These are phyloP conservation scores for Penicillium cataractarum DNA, from an alignment of 495 filamentous ascomycete species.

Conservation along the genomic window DNA sequence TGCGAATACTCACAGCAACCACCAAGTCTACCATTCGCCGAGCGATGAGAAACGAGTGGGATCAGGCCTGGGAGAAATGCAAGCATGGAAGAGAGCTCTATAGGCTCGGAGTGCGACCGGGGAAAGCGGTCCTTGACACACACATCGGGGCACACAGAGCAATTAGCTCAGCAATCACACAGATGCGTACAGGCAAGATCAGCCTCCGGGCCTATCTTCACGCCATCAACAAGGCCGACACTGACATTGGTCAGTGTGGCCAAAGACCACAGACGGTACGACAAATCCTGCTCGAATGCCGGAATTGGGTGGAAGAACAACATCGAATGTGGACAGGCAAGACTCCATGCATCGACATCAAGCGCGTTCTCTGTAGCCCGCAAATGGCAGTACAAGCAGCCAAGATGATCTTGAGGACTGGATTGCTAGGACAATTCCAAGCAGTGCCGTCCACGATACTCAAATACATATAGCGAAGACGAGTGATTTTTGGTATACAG, in stretches of 20 bases:
- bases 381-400: constrained; percentile 35
- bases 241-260: constrained; percentile 29
- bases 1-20: constrained; percentile 16
- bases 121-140: constrained; percentile 6
- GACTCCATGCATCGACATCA: constrained; percentile 28
- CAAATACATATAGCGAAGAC: constrained; percentile 23
- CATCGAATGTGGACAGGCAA: constrained; percentile 29
- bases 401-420: constrained; percentile 32
- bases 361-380: constrained; percentile 20
- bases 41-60: constrained; percentile 12
- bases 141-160: constrained; percentile 31
- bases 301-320: constrained; percentile 31
- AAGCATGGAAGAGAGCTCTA: constrained; percentile 19
- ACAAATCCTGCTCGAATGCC: constrained; percentile 38
- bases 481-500: constrained; percentile 24
- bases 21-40: constrained; percentile 11
- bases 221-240: constrained; percentile 32
- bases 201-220: constrained; percentile 36
- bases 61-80: constrained; percentile 12
- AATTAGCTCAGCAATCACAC: constrained; percentile 35
- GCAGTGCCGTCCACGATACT: constrained; percentile 22
- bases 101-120: neutral
- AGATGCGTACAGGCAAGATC: constrained; percentile 38
- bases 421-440: constrained; percentile 31
- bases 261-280: constrained; percentile 28